These are phyloP conservation scores for Erythrophleum fordii DNA, from an alignment of 306 rosid genomes.

Conservation along the genomic window DNA sequence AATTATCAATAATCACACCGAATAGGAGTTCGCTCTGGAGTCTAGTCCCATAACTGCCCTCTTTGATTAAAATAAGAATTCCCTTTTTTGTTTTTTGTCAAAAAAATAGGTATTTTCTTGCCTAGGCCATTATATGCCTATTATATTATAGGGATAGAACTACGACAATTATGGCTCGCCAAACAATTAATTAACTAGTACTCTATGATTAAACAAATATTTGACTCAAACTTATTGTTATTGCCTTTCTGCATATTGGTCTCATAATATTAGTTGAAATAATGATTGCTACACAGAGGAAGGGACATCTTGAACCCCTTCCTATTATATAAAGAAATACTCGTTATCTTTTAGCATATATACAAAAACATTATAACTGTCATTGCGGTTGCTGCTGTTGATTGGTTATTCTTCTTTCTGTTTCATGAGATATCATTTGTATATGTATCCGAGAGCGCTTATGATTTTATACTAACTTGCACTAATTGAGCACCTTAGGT, in stretches of 20 bases:
- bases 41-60: not conserved
- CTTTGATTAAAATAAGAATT: not conserved
- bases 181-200: slow-evolving; percentile 5
- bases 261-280: not conserved
- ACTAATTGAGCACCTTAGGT: not conserved
- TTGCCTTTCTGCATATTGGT: not conserved
- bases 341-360: not conserved
- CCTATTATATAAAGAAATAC: not conserved
- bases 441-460: not conserved
- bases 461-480: not conserved
- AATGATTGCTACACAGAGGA: not conserved
- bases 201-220: slow-evolving; percentile 3
- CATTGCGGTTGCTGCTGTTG: not conserved
- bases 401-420: slow-evolving; percentile 1
- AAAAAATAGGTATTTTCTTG: not conserved
- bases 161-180: slow-evolving; percentile 21
- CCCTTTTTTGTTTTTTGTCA: not conserved
- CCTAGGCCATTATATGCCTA: not conserved
- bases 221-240: not conserved
- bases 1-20: not conserved
- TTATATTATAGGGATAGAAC: not conserved
- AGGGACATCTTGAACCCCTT: not conserved
- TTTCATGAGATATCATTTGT: no score
- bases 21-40: not conserved
- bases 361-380: slow-evolving; percentile 25